Base-by-base conservation (phyloP, 257 asterid genomes). In the Penstemon eatonii region DNA sequence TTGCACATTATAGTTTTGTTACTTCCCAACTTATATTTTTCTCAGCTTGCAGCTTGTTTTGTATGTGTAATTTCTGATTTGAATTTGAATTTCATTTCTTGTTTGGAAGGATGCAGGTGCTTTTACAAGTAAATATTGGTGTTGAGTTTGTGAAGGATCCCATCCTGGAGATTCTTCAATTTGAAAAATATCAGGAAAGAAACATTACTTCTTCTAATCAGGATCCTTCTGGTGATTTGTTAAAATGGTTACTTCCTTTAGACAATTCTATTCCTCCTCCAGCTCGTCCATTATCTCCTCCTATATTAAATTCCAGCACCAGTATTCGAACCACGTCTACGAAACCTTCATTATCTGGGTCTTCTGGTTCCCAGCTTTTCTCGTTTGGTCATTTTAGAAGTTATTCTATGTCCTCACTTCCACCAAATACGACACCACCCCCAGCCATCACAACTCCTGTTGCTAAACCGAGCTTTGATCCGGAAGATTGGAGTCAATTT, bases 101-200 rank as follows among this genome's bases (percentile, higher is more conserved):
- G 83, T 80, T 77, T 81, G 99, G 96, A 91, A 89, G 96, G 91
- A 86, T 89, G 95, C 99, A 94, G 99, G 95, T 94, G 73, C 95
- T 91, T 78, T 91, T 94, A 89, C 98, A 91, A 80, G 82, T 89
- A 76, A 89, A 86, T 81, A 82, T 94, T 73, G 91, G 92, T 70
- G 84, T 81, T 69, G 95, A 86, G 71, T 81, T 82, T 71, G 79
- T 87, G 61, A 84, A 75, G 71, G 89, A 91, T 81, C 99, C 99
- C 63, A 85, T 86, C 75, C 85, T 94, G 72, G 99, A 94, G 81
- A 89, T 94, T 81, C 92, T 91, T 68, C 99, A 94, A 73, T 94
- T 94, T 64, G 96, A 94, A 78, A 91, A 83, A 77, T 82, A 85
- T 80, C 83, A 79, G 68, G 89, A 89, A 69, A 83, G 72, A 75